Evolutionary conservation across 208 protist genomes (phyloP), one percentile per base, ranked within the genome.

Genomic region (Crithidia mellificae): DNA sequence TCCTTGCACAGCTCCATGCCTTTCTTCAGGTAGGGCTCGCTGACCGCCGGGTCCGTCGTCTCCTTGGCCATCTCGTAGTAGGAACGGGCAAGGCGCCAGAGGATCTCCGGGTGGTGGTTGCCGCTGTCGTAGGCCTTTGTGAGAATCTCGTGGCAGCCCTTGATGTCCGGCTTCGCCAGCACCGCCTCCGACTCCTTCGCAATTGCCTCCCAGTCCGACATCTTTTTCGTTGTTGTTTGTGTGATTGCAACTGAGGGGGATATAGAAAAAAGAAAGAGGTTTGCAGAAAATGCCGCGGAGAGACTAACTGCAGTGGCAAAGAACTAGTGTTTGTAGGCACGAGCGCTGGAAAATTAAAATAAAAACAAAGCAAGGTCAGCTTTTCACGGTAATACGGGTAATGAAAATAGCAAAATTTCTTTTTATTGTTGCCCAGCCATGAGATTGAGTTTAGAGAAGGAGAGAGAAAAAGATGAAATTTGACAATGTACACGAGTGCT

Each of bases 51-150:
- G 61, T 93, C 87, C 24, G 74, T 77, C 15, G 53, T 78, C 72
- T 95, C 92, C 46, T 87, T 72, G 6, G 77, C 87, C 79, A 93
- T 73, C 53, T 93, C 80, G 72, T 97, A 92, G 71, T 85, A 87
- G 49, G 84, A 78, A 52, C 90, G 87, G 59, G 59, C 90, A 27
- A 86, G 74, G 50, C 90, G 90, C 92, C 92, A 95, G 59, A 90
- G 80, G 30, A 97, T 71, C 53, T 95, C 74, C 47, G 85, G 83
- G 78, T 92, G 82, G 17, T 71, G 71, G 50, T 80, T 72, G 49
- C 87, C 87, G 62, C 46, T 63, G 24, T 78, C 81, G 51, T 89
- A 85, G 38, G 84, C 87, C 59, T 84, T 81, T 11, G 69, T 11
- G n/a, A 93, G 74, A 34, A 86, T 81, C 1, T 70, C 73, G 63